These are phyloP conservation scores for Aureobasidium sp. DNA, from an alignment of 2,329 filamentous ascomycete genomes.

Conservation along the genomic window DNA sequence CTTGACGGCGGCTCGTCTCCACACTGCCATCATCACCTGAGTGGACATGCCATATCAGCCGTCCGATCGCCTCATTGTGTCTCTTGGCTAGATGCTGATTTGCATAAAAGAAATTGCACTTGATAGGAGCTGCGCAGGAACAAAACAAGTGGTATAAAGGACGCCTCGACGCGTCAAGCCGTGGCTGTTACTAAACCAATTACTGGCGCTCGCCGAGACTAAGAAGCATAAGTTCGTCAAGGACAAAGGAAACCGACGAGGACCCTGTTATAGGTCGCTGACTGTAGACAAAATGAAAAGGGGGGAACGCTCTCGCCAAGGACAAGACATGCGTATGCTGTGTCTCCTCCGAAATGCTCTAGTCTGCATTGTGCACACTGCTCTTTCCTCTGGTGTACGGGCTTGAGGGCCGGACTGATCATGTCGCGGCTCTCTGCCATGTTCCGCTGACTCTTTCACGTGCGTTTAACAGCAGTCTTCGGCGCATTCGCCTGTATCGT, in stretches of 20 bases:
- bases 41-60: background rate
- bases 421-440: background rate
- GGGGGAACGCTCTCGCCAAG: background rate
- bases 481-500: conserved; percentile 37
- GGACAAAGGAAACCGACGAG: conserved; percentile 4
- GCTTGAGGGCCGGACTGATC: background rate
- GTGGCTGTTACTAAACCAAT: conserved; percentile 1
- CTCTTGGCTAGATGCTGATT: background rate
- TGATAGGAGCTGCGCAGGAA: background rate
- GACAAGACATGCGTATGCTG: background rate
- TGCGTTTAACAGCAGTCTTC: conserved; percentile 27
- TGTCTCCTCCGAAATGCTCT: background rate
- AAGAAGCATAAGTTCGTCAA: conserved; percentile 13
- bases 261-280: background rate
- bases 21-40: conserved; percentile 1
- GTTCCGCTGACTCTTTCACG: background rate
- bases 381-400: background rate
- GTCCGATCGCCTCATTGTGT: background rate
- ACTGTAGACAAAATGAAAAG: background rate
- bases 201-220: conserved; percentile 6
- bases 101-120: background rate
- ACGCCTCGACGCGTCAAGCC: conserved; percentile 10
- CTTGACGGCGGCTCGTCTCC: background rate
- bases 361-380: background rate
- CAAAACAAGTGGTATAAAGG: background rate